Conservation (phyloP, 2,329 filamentous ascomycete species). For the Fusarium nanum region DNA sequence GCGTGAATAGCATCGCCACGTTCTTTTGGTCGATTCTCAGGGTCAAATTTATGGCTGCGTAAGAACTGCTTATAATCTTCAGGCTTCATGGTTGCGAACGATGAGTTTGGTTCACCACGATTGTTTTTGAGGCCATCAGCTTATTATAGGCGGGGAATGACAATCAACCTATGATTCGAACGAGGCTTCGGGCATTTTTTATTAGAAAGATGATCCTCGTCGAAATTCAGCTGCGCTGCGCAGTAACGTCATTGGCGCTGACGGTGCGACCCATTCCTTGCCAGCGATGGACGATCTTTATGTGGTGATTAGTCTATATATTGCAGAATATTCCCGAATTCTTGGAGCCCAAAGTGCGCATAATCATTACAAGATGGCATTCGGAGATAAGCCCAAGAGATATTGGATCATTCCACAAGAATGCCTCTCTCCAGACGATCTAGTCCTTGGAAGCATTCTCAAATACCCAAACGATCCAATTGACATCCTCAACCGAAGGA, state of each 20-base stretch:
- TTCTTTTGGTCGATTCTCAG: not conserved
- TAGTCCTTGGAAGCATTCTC: slow-evolving; percentile 22
- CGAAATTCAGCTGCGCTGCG: not conserved
- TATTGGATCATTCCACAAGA: slow-evolving; percentile 33
- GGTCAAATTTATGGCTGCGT: not conserved
- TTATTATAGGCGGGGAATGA: not conserved
- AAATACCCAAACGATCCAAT: slow-evolving; percentile 28
- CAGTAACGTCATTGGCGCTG: slow-evolving; percentile 11
- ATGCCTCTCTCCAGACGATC: slow-evolving; percentile 17
- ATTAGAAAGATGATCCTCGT: not conserved
- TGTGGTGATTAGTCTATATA: not conserved
- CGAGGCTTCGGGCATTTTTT: not conserved
- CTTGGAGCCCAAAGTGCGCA: no score
- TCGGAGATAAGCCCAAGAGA: slow-evolving; percentile 22
- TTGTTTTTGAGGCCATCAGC: not conserved
- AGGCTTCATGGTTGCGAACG: not conserved
- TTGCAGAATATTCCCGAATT: not conserved
- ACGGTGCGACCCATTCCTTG: not conserved
- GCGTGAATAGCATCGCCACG: slow-evolving; percentile 6
- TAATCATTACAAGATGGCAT: slow-evolving; percentile 7
- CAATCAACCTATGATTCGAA: not conserved
- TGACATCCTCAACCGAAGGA: slow-evolving; percentile 24
- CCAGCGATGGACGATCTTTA: not conserved
- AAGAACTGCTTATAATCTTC: not conserved
- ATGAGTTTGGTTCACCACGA: no score